Percentiles rank a stretch among this genome's conserved stretches.
phyloP scores from a whole-genome alignment of 2,329 filamentous ascomycete genomes.

The Clarireedia hainanense region DNA sequence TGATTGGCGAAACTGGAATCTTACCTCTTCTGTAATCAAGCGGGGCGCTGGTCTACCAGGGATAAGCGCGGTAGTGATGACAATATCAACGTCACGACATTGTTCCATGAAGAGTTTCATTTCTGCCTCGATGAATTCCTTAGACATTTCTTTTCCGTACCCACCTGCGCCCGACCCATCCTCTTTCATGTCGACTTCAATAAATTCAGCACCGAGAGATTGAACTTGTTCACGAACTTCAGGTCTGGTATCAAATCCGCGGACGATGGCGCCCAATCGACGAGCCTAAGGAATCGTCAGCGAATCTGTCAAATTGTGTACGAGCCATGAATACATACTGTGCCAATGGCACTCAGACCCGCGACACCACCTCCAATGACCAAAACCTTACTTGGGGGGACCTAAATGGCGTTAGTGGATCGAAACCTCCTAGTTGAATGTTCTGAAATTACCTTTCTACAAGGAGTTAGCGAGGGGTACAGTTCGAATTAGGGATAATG shows the following conservation, averaged over 20 bases:
- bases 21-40: constrained; percentile 65
- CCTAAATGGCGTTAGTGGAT: constrained; percentile 41
- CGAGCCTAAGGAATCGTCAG: constrained; percentile 43
- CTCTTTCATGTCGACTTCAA: constrained; percentile 79
- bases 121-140: constrained; percentile 85
- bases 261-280: constrained; percentile 79
- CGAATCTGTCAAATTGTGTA: background rate
- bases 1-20: constrained; percentile 31
- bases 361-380: constrained; percentile 88
- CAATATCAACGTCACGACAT: constrained; percentile 80
- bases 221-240: constrained; percentile 85
- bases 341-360: constrained; percentile 80
- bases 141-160: constrained; percentile 91
- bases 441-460: constrained; percentile 22
- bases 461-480: constrained; percentile 16
- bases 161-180: constrained; percentile 78
- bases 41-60: constrained; percentile 77
- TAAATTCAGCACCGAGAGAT: constrained; percentile 81
- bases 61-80: constrained; percentile 88
- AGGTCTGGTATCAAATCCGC: constrained; percentile 85
- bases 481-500: background rate
- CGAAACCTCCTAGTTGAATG: too few relatives aligned
- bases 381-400: constrained; percentile 82
- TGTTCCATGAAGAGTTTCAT: constrained; percentile 91
- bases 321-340: constrained; percentile 34